These are phyloP conservation scores for Eucommia ulmoides DNA, from an alignment of 257 asterid species.

Conservation along the genomic window DNA sequence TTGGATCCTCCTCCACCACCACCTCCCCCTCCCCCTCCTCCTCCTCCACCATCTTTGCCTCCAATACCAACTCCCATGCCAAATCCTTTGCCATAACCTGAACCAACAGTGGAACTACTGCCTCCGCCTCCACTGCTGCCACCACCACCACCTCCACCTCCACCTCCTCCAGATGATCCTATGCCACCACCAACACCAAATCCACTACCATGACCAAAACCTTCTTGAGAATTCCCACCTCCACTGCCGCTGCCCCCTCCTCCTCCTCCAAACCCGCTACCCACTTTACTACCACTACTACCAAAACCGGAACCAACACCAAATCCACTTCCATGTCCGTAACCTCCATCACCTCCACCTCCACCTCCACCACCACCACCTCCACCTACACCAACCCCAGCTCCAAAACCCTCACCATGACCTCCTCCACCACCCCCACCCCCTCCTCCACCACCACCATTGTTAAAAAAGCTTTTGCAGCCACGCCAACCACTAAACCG, in stretches of 20 bases:
- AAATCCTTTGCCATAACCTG: not conserved
- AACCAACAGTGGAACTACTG: not conserved
- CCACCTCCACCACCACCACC: constrained; percentile 6
- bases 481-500: constrained; percentile 13
- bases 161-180: constrained; percentile 9
- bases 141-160: constrained; percentile 9
- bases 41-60: not conserved
- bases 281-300: constrained; percentile 4
- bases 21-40: constrained; percentile 10
- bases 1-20: constrained; percentile 7
- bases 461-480: constrained; percentile 8
- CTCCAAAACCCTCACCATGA: constrained; percentile 9
- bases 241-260: not conserved
- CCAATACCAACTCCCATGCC: not conserved
- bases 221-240: not conserved
- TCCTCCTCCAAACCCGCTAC: constrained; percentile 8
- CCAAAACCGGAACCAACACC: constrained; percentile 6
- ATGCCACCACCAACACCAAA: not conserved
- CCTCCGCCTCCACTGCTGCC: constrained; percentile 4
- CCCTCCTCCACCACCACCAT: constrained; percentile 5
- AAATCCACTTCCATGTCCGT: constrained; percentile 3
- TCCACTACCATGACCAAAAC: not conserved
- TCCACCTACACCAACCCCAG: constrained; percentile 9
- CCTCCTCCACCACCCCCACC: constrained; percentile 12
- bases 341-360: constrained; percentile 4